Percentiles rank a stretch among this genome's conserved stretches.
Evolutionary conservation across 768 basidiomycete genomes (phyloP).

Genomic region (Mycena leptocephala): DNA sequence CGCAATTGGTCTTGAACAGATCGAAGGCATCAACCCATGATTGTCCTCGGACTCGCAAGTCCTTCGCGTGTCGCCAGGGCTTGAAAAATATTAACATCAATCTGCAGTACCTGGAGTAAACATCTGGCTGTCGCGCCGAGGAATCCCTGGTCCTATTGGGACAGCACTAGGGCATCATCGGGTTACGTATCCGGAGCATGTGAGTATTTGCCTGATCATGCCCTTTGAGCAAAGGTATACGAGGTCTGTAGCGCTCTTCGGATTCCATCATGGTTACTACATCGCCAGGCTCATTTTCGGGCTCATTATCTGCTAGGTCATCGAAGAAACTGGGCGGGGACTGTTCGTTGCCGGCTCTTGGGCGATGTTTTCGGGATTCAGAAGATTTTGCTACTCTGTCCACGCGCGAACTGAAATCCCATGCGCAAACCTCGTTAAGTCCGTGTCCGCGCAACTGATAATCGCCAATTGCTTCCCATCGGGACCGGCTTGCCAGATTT

Average conservation of each 20-base stretch:
- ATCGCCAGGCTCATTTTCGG: background rate
- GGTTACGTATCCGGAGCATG: conserved; percentile 15
- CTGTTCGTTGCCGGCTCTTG: background rate
- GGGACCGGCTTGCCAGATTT: no score
- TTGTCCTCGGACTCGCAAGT: conserved; percentile 39
- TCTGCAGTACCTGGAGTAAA: conserved; percentile 43
- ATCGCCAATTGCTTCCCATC: background rate
- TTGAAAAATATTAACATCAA: conserved; percentile 62
- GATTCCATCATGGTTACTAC: background rate
- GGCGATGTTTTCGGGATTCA: background rate
- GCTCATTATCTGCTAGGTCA: background rate
- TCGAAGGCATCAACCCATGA: conserved; percentile 40
- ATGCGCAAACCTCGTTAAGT: background rate
- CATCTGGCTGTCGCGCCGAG: conserved; percentile 44
- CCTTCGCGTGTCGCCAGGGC: conserved; percentile 51
- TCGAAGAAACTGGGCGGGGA: background rate
- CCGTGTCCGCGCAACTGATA: background rate
- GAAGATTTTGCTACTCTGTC: background rate
- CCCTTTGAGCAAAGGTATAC: background rate
- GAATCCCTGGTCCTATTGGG: conserved; percentile 52
- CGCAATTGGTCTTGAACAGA: background rate
- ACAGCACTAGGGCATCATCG: conserved; percentile 46
- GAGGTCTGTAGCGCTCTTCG: background rate
- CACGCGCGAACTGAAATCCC: background rate
- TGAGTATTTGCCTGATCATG: conserved; percentile 34